phyloP scores from a whole-genome alignment of 441 rosid genomes.

The Lepidium campestre region DNA sequence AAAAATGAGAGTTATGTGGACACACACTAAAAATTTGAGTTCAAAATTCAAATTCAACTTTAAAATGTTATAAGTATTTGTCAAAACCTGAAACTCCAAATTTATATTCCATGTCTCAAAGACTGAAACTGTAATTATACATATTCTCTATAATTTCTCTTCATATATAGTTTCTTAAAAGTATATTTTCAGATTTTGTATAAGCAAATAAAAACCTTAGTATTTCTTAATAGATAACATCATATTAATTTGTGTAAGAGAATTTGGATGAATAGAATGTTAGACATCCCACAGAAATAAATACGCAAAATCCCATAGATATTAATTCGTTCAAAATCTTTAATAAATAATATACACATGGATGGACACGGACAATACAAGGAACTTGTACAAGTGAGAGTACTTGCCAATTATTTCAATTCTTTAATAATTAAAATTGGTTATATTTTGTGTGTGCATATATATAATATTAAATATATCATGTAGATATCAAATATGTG shows the following conservation, averaged over 20 bases:
- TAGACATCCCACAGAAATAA: not conserved
- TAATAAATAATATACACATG: not conserved
- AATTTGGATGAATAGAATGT: not conserved
- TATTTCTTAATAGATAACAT: not conserved
- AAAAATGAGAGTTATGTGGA: not conserved
- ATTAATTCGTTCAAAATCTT: too few species aligned
- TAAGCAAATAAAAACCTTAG: not conserved
- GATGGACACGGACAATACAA: constrained; percentile 16
- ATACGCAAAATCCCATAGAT: not conserved
- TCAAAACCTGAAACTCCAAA: not conserved
- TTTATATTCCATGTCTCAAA: not conserved
- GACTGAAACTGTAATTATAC: too few species aligned
- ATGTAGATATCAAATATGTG: not conserved
- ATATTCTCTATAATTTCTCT: too few species aligned
- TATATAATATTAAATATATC: constrained; percentile 10
- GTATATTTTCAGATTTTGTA: too few species aligned
- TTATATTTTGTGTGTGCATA: not conserved
- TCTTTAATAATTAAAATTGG: not conserved
- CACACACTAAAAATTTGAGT: not conserved
- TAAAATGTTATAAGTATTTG: not conserved
- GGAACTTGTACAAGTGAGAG: not conserved
- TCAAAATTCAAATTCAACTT: not conserved
- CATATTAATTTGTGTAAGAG: not conserved
- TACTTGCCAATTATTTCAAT: not conserved
- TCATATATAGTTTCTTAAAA: too few species aligned